phyloP scores from a whole-genome alignment of 2,329 filamentous ascomycete genomes.

The Botrytis elliptica region DNA sequence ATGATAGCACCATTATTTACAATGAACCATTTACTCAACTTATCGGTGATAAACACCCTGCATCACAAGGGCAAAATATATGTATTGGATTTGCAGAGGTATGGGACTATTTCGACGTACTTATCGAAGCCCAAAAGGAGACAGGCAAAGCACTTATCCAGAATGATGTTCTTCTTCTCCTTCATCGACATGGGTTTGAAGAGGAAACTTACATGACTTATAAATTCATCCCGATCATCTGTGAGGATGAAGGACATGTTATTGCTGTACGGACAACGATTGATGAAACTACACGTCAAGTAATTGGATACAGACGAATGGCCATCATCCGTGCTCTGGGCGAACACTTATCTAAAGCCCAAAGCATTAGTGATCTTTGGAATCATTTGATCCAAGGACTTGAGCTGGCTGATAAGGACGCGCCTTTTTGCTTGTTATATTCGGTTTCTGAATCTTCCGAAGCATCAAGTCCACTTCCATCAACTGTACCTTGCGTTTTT shows the following conservation, averaged over 20 bases:
- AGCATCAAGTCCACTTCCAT: conserved; percentile 57
- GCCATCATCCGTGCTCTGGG: conserved; percentile 72
- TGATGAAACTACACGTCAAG: conserved; percentile 75
- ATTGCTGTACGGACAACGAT: conserved; percentile 69
- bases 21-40: conserved; percentile 69
- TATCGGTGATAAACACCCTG: conserved; percentile 73
- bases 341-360: conserved; percentile 67
- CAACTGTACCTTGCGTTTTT: conserved; percentile 53
- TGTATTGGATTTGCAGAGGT: conserved; percentile 66
- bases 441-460: conserved; percentile 72
- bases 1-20: conserved; percentile 62
- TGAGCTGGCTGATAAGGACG: conserved; percentile 69
- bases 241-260: conserved; percentile 64
- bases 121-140: conserved; percentile 61
- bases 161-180: conserved; percentile 62
- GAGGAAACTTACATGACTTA: conserved; percentile 83
- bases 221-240: conserved; percentile 77
- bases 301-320: conserved; percentile 74
- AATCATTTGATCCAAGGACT: conserved; percentile 63
- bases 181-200: not conserved
- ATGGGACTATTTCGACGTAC: conserved; percentile 66
- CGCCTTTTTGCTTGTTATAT: conserved; percentile 74
- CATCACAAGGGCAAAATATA: conserved; percentile 54
- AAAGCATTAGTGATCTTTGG: conserved; percentile 73
- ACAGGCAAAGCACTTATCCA: conserved; percentile 78